Conservation (phyloP, 129 eudicot species). For the Erigeron canadensis region DNA sequence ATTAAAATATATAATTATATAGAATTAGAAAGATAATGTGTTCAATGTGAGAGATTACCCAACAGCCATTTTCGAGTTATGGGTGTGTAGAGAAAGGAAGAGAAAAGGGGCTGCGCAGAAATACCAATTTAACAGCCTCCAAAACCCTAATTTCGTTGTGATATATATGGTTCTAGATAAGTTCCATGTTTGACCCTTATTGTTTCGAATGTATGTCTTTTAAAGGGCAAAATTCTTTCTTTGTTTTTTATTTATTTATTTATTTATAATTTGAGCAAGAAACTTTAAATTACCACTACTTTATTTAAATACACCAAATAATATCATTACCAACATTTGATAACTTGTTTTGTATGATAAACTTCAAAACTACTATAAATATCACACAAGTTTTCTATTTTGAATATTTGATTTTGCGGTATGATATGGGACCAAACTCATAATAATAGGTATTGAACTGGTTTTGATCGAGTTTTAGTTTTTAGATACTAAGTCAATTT, state of each 20-base stretch:
- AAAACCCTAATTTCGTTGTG: conserved; percentile 21
- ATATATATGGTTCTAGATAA: no score
- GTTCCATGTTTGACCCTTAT: conserved; percentile 15
- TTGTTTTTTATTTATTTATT: no score
- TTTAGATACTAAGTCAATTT: no score
- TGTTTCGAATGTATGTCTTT: neutral
- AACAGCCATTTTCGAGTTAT: conserved; percentile 32
- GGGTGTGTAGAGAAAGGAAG: conserved; percentile 3
- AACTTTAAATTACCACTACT: no score
- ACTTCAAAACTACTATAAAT: no score
- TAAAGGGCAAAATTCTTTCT: neutral
- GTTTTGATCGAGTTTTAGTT: neutral
- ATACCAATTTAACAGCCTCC: conserved; percentile 21
- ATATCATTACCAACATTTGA: no score
- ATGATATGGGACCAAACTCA: no score
- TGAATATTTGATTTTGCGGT: neutral
- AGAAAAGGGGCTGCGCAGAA: conserved; percentile 23
- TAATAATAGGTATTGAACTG: neutral
- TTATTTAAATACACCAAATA: no score
- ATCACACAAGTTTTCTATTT: no score
- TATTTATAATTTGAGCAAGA: no score
- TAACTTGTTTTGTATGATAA: no score
- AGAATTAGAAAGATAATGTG: neutral
- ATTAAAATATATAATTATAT: neutral
- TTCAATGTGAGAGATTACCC: conserved; percentile 16